These are phyloP conservation scores for Isatis tinctoria DNA, from an alignment of 345 rosid genomes.

Conservation along the genomic window DNA sequence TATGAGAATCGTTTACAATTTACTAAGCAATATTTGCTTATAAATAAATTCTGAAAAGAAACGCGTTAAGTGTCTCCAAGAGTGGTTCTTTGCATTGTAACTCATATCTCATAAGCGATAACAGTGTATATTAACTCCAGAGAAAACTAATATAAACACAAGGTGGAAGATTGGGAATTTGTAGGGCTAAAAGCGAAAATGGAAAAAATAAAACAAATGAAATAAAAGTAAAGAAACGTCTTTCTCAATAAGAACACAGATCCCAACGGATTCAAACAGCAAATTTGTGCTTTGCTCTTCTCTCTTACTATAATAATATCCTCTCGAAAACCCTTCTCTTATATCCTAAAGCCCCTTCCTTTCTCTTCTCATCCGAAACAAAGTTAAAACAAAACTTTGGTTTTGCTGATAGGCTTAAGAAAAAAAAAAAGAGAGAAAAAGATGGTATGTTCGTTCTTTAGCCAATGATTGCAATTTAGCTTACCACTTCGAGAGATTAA, in stretches of 20 bases:
- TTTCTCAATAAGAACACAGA: conserved; percentile 80
- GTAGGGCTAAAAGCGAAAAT: conserved; percentile 32
- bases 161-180: conserved; percentile 3
- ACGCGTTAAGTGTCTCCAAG: background rate
- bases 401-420: background rate
- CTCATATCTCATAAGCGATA: background rate
- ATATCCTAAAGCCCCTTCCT: conserved; percentile 33
- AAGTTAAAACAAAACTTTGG: conserved; percentile 26
- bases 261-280: conserved; percentile 84
- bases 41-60: background rate
- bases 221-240: conserved; percentile 52
- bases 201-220: background rate
- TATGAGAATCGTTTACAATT: too few species aligned
- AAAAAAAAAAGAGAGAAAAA: background rate
- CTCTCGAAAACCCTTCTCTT: conserved; percentile 23
- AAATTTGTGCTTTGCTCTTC: conserved; percentile 44
- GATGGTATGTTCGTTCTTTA: conserved; percentile 17
- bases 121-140: background rate
- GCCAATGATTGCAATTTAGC: conserved; percentile 63
- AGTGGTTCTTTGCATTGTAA: background rate
- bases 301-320: conserved; percentile 22
- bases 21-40: background rate
- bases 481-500: background rate
- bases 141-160: background rate
- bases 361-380: conserved; percentile 36